Evolutionary conservation across 257 asterid species (phyloP).

Genomic region (Rhazya stricta): DNA sequence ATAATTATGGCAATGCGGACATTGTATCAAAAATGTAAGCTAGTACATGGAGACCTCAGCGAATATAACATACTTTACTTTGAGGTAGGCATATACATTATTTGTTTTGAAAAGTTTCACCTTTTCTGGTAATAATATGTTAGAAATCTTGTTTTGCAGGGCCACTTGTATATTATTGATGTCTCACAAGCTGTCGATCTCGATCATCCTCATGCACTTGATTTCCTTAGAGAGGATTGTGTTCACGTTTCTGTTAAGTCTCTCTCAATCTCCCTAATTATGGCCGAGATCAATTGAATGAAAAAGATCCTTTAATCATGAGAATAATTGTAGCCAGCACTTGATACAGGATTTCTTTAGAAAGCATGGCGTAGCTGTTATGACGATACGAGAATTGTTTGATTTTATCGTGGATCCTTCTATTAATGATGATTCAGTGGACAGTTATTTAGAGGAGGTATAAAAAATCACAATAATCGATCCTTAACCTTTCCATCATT

Average conservation of each 20-base stretch:
- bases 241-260: slow-evolving; percentile 77
- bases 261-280: neutral
- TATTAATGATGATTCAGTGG: slow-evolving; percentile 71
- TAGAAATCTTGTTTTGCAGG: slow-evolving; percentile 36
- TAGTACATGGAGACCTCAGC: slow-evolving; percentile 94
- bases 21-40: slow-evolving; percentile 88
- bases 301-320: neutral
- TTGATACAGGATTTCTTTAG: slow-evolving; percentile 73
- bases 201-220: slow-evolving; percentile 94
- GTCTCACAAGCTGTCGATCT: slow-evolving; percentile 97
- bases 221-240: slow-evolving; percentile 84
- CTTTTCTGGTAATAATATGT: neutral
- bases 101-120: neutral
- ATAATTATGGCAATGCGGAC: slow-evolving; percentile 74
- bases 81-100: slow-evolving; percentile 48
- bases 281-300: neutral
- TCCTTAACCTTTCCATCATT: slow-evolving; percentile 9
- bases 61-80: slow-evolving; percentile 85
- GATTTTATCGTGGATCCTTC: slow-evolving; percentile 89
- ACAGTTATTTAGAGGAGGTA: slow-evolving; percentile 89
- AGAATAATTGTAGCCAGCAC: neutral
- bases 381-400: slow-evolving; percentile 81
- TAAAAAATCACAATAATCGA: neutral
- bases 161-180: slow-evolving; percentile 85
- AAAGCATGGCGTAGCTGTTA: slow-evolving; percentile 85